These are phyloP conservation scores for Mallotus repandus DNA, from an alignment of 441 rosid genomes.

Conservation along the genomic window DNA sequence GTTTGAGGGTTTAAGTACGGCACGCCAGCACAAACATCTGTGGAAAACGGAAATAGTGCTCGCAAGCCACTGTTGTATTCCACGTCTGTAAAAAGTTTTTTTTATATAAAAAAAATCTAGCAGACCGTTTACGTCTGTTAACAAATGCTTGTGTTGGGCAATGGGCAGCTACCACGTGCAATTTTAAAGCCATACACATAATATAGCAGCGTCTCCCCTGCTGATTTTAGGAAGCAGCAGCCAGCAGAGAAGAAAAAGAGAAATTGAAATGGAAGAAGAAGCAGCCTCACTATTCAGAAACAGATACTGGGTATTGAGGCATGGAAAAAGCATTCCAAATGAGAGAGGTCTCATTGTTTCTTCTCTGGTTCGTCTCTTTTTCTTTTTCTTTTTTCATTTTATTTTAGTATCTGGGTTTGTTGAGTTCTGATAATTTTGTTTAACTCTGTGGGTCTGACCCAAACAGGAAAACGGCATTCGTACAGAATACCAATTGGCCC, in stretches of 20 bases:
- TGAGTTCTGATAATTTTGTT: neutral
- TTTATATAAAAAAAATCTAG: too few species aligned
- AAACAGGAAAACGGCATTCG: constrained; percentile 77
- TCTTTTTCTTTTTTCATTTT: neutral
- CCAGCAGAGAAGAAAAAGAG: neutral
- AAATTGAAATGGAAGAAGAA: constrained; percentile 34
- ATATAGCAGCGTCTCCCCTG: neutral
- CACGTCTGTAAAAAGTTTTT: too few species aligned
- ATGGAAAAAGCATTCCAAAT: constrained; percentile 92
- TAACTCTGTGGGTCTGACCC: neutral
- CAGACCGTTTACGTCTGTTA: too few species aligned
- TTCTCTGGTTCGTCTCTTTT: constrained; percentile 49
- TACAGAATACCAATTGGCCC: constrained; percentile 58
- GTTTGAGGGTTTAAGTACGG: too few species aligned
- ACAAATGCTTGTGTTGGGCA: too few species aligned
- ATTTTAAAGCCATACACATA: too few species aligned
- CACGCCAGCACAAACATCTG: too few species aligned
- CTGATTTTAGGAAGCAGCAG: neutral
- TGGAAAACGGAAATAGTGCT: too few species aligned
- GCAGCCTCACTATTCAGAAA: constrained; percentile 40
- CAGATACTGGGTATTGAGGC: constrained; percentile 82
- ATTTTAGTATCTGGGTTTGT: neutral
- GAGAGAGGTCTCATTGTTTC: constrained; percentile 82
- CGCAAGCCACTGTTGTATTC: too few species aligned
- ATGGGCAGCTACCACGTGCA: too few species aligned